phyloP scores from a whole-genome alignment of 306 rosid genomes.

The Cucurbita moschata region DNA sequence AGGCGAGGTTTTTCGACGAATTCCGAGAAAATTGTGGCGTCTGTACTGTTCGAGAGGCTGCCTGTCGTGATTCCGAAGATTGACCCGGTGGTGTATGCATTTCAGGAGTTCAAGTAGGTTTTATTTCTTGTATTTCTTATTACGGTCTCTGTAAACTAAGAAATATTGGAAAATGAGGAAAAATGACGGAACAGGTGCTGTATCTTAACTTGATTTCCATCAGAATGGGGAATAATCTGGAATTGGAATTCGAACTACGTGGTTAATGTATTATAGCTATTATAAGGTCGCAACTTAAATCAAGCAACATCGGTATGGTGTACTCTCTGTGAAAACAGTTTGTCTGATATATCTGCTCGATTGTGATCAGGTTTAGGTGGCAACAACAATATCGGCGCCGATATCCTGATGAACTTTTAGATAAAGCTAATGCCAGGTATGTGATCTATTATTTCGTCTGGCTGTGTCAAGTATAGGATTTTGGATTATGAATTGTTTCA shows the following conservation, averaged over 20 bases:
- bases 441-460: neutral
- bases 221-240: neutral
- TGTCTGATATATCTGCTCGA: neutral
- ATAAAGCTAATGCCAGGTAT: slow-evolving; percentile 76
- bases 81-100: slow-evolving; percentile 77
- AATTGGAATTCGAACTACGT: neutral
- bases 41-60: slow-evolving; percentile 85
- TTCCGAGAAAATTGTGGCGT: slow-evolving; percentile 61
- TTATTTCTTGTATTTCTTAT: neutral
- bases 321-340: neutral
- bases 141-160: neutral
- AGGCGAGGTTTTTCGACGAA: slow-evolving; percentile 42
- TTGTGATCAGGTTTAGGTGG: slow-evolving; percentile 64
- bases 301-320: neutral
- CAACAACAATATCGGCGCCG: slow-evolving; percentile 62
- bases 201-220: neutral
- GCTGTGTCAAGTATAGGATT: neutral
- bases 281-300: neutral
- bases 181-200: neutral
- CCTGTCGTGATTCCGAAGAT: slow-evolving; percentile 83
- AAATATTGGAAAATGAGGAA: too few relatives aligned
- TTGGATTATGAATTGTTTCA: neutral
- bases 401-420: slow-evolving; percentile 77
- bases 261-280: neutral
- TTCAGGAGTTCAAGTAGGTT: slow-evolving; percentile 76